A percentile compares a stretch with the other conserved stretches of the same genome.
Evolutionary conservation across 108 stramenopile genomes (phyloP).

Genomic region (Asterionellopsis glacialis): DNA sequence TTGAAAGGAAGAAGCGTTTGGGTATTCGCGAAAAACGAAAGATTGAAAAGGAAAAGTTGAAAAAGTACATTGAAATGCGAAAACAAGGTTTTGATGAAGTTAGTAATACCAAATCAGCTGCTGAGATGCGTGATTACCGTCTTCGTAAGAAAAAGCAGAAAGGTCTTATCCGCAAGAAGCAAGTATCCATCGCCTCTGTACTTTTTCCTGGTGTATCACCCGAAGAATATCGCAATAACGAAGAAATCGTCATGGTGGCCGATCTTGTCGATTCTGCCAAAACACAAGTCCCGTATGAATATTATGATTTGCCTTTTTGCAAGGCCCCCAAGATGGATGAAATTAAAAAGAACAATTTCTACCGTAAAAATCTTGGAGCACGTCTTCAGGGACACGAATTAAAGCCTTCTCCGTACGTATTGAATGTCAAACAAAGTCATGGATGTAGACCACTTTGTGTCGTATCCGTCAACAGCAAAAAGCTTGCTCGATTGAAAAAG

Average conservation of each 20-base stretch:
- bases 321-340: constrained; percentile 27
- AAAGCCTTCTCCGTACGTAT: constrained; percentile 33
- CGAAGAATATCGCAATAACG: constrained; percentile 46
- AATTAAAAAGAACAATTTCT: constrained; percentile 9
- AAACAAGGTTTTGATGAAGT: constrained; percentile 38
- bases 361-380: constrained; percentile 55
- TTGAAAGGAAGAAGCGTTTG: no score
- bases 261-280: constrained; percentile 73
- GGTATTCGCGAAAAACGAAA: neutral
- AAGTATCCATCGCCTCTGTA: constrained; percentile 56
- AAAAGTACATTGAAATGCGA: constrained; percentile 26
- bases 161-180: constrained; percentile 53
- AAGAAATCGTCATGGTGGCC: constrained; percentile 58
- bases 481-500: constrained; percentile 39
- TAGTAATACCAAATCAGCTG: constrained; percentile 36
- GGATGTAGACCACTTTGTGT: constrained; percentile 40
- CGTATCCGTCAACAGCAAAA: constrained; percentile 34
- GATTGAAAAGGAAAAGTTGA: constrained; percentile 21
- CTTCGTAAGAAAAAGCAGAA: constrained; percentile 69
- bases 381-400: constrained; percentile 44
- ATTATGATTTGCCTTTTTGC: constrained; percentile 92
- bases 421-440: constrained; percentile 22
- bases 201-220: constrained; percentile 80
- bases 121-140: constrained; percentile 32
- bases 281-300: constrained; percentile 92